A percentile compares a stretch with the other conserved stretches of the same genome.
These are phyloP conservation scores for Arthrinium puccinioides DNA, from an alignment of 2,329 filamentous ascomycete genomes.

Conservation along the genomic window DNA sequence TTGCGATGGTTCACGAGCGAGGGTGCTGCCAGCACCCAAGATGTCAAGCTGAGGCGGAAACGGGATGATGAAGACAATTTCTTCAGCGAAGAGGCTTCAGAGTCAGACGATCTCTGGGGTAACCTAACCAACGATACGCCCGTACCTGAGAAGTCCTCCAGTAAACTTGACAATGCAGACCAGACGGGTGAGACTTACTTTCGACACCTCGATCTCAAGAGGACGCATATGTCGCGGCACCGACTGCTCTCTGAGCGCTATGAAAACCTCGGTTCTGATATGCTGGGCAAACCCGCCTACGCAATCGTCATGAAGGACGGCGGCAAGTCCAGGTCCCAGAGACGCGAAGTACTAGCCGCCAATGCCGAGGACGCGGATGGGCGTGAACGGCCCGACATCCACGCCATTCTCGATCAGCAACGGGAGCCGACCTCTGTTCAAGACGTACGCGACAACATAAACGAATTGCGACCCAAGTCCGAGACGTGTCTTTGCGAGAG, in stretches of 20 bases:
- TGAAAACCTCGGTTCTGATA: slow-evolving; percentile 18
- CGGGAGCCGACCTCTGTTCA: slow-evolving; percentile 17
- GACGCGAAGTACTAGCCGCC: background rate
- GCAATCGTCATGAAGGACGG: slow-evolving; percentile 39
- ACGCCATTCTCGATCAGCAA: slow-evolving; percentile 21
- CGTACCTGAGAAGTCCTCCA: too few species aligned
- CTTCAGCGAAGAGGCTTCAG: background rate
- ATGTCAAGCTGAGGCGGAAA: background rate
- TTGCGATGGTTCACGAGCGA: slow-evolving; percentile 7
- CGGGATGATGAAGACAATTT: background rate
- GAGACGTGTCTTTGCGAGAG: slow-evolving; percentile 27
- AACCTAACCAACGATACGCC: too few species aligned
- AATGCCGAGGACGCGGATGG: background rate
- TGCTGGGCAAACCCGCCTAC: slow-evolving; percentile 31
- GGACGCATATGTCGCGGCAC: slow-evolving; percentile 12
- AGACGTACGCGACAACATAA: slow-evolving; percentile 37
- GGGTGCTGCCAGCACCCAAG: background rate
- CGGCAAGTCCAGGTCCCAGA: slow-evolving; percentile 10
- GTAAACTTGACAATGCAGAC: too few species aligned
- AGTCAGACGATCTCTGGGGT: too few species aligned
- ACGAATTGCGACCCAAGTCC: slow-evolving; percentile 37
- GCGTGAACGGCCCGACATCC: slow-evolving; percentile 18
- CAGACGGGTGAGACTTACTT: too few species aligned
- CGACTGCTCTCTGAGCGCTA: slow-evolving; percentile 15
- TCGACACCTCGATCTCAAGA: slow-evolving; percentile 4